phyloP scores from a whole-genome alignment of 768 basidiomycete genomes.

The Russula ochroleuca region DNA sequence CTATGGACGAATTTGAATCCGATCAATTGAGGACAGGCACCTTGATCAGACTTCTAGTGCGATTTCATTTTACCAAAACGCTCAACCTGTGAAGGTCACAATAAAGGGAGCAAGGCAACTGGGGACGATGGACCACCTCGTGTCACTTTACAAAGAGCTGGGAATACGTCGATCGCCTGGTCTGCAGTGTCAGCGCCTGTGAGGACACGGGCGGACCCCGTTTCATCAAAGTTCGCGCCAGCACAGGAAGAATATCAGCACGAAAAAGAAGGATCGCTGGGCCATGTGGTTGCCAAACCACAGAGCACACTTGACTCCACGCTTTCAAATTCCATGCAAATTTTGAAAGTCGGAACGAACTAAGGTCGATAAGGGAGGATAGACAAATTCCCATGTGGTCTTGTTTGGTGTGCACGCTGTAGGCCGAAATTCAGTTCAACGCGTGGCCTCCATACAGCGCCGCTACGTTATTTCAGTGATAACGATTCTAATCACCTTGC shows the following conservation, averaged over 20 bases:
- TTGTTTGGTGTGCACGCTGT: conserved; percentile 17
- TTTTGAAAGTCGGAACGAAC: background rate
- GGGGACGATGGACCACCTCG: background rate
- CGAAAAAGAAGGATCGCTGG: background rate
- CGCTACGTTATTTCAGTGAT: conserved; percentile 36
- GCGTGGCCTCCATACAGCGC: background rate
- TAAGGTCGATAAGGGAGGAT: background rate
- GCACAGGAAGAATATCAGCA: conserved; percentile 29
- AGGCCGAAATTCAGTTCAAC: background rate
- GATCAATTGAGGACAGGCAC: conserved; percentile 40
- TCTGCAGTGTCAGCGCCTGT: conserved; percentile 3
- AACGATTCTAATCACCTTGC: conserved; percentile 53
- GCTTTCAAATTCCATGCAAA: conserved; percentile 2
- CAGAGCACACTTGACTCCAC: conserved; percentile 9
- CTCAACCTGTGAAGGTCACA: conserved; percentile 1
- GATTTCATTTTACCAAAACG: conserved; percentile 46
- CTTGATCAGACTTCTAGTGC: conserved; percentile 43
- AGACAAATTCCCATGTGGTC: conserved; percentile 14
- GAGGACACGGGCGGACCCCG: background rate
- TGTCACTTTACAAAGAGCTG: background rate
- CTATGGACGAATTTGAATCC: conserved; percentile 43
- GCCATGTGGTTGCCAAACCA: background rate
- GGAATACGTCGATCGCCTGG: background rate
- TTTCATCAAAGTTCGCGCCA: conserved; percentile 29
- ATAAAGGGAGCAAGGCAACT: background rate